Base-by-base conservation (phyloP, 306 rosid species). In the Gastrolobium bilobum region DNA sequence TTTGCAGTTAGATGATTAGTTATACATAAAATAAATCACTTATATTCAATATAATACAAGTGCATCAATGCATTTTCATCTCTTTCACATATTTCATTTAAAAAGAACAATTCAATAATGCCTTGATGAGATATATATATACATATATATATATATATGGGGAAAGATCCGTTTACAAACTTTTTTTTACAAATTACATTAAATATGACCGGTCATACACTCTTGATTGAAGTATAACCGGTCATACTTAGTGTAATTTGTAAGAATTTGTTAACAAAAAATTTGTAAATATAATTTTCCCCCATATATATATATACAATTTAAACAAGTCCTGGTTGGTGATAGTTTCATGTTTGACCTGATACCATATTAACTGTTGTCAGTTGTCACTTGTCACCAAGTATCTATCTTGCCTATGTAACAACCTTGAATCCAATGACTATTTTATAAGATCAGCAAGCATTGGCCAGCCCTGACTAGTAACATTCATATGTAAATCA, bases 1-100 rank as follows among this genome's bases (percentile, higher is more conserved):
- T 87, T 84, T 82, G 79, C 97, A 89, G 86, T 74, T 62, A 43
- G 9, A 65, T 74, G 51, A 65, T 62, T 34, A 60, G 42, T 35
- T 62, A 11, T 2, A 38, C 82, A 35, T 70, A 26, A 38, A 34
- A n/a, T n/a, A 59, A 34, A 67, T 20, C 31, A 44, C 13, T 75
- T 62, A 31, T 20, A 37, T 30, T 20, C 68, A 67, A 34, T 15
- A 43, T 11, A 3, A 52, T 77, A 43, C n/a, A 33, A 39, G 46
- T 50, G 10, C 30, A 38, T 26, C 2, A 8, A 20, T 63, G 59
- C 13, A 42, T 73, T 56, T 56, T 57, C 58, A 43, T 13, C 9
- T 43, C 42, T 7, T 31, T 74, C 14, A 43, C 48, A 15, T 11
- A 1, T 75, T 56, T 35, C 38, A 20, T 1, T 72, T 40, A 26